Base-by-base conservation (phyloP, 345 rosid species). In the Ricinus communis region DNA sequence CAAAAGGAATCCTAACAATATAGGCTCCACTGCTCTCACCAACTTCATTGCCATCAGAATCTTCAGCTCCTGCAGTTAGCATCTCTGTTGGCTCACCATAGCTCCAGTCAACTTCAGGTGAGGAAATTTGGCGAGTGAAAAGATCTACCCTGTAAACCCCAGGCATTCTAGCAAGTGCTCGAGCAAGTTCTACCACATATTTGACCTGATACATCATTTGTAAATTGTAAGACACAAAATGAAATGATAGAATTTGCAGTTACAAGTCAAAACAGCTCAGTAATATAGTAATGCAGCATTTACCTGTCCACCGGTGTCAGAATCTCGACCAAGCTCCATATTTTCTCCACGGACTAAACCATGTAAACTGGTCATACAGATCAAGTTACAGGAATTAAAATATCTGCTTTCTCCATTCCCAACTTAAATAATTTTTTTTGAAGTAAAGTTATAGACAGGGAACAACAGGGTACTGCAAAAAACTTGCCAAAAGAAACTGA, bases 261-360 rank as follows among this genome's bases (percentile, higher is more conserved):
- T 45, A 56, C 5, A 30, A 30, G 5, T 15, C 40, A 56, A 5
- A 30, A 57, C 24, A 21, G 15, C 16, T 45, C 30, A 25, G 15
- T 43, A 31, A 46, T 52, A 33, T 9, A 10, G 63, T 65, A 43
- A 54, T 33, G 61, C 47, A 70, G 10, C 46, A 65, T 28, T 55
- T 84, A 94, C 97, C 91, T 95, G 99, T 74, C 97, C 97, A 50
- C 99, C 99, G 1, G 99, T 95, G 79, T 91, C 99, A 8, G 97
- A 95, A 82, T 94, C 98, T 38, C 98, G 82, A 65, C 98, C 98
- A 67, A 94, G 98, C 85, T 94, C 98, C 98, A 94, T 94, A 63
- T 91, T 87, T 36, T 94, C 98, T 60, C 97, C 97, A 54, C 97
- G 97, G 62, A 94, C 93, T 82, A 94, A 73, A 21, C 98, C 98